These are phyloP conservation scores for Ascoidea rubescens DNA, from an alignment of 805 yeast genomes.

Conservation along the genomic window DNA sequence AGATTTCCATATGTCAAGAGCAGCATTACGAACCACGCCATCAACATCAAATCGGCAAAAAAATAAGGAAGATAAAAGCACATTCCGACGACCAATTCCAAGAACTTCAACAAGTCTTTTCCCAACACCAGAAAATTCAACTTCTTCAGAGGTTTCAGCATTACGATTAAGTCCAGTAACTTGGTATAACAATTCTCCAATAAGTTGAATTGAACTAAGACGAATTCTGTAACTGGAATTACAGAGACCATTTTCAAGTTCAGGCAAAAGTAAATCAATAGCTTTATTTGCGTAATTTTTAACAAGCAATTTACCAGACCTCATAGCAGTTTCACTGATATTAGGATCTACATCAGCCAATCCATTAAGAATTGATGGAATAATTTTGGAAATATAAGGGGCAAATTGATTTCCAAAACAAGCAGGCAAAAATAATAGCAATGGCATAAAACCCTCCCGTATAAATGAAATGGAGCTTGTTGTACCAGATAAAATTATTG, in stretches of 20 bases:
- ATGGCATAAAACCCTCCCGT: conserved; percentile 87
- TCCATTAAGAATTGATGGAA: conserved; percentile 87
- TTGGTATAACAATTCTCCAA: conserved; percentile 90
- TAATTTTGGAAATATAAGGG: conserved; percentile 72
- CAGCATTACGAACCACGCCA: conserved; percentile 74
- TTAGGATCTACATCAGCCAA: conserved; percentile 82
- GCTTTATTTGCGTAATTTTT: conserved; percentile 86
- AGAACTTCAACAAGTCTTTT: conserved; percentile 60
- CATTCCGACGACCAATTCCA: conserved; percentile 82
- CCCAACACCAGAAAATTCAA: conserved; percentile 32
- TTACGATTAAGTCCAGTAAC: conserved; percentile 62
- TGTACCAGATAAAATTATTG: conserved; percentile 62
- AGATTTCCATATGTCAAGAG: conserved; percentile 94
- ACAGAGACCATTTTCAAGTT: conserved; percentile 78
- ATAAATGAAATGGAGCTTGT: conserved; percentile 51
- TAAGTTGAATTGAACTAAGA: conserved; percentile 83
- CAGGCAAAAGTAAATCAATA: conserved; percentile 86
- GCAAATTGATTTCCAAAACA: conserved; percentile 88
- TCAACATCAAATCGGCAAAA: conserved; percentile 89
- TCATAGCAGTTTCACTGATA: conserved; percentile 77
- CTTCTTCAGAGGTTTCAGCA: conserved; percentile 8
- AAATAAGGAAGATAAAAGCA: conserved; percentile 72
- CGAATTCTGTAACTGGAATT: conserved; percentile 79
- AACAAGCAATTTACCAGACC: conserved; percentile 87
- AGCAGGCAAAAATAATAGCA: conserved; percentile 80